Evolutionary conservation across 2,329 filamentous ascomycete species (phyloP), one percentile per base, ranked within the genome.

Genomic region (Penicillium sp.): DNA sequence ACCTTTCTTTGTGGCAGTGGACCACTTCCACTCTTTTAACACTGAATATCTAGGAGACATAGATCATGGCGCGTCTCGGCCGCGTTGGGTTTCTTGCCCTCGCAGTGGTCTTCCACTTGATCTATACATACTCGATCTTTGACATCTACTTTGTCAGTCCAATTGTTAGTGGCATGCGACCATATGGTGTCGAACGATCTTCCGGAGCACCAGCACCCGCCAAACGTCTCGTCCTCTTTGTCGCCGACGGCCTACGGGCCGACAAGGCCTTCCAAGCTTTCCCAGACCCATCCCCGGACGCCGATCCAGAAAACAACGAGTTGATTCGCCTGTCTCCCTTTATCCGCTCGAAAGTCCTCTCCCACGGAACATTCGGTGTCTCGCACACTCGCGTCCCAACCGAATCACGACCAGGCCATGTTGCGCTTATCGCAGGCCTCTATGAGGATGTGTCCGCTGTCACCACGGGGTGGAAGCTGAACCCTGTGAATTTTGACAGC

Each of bases 81-180:
- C 90, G 92, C 70, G 84, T 89, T 69, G 87, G 87, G 70, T 97
- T 99, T 72, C 77, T 97, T 73, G 86, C 88, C 71, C 84, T 96
- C 70, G 94, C 94, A 65, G 83, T 97, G 70, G 78, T 93, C 58
- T 99, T 99, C 72, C 95, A 99, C 75, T 74, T 97, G 51, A 84
- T 96, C 61, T 99, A 99, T 74, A 88, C 96, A 54, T 89, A 88
- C 71, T 96, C 91, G 57, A 97, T 97, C 68, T 99, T 99, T 77
- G 92, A 97, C 74, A 94, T 97, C 61, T 97, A 99, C 77, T 99
- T 99, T 71, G 91, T 97, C 70, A 97, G 91, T 72, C 94, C 94
- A 23, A 94, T 99, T 65, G 94, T 97, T 52, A 89, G 88, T 78
- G 94, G 94, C 69, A 99, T 99, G 94, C 85, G 83, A 68, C 83